A percentile compares a stretch with the other conserved stretches of the same genome.
These are phyloP conservation scores for Candida hispaniensis DNA, from an alignment of 805 yeast species.

Conservation along the genomic window DNA sequence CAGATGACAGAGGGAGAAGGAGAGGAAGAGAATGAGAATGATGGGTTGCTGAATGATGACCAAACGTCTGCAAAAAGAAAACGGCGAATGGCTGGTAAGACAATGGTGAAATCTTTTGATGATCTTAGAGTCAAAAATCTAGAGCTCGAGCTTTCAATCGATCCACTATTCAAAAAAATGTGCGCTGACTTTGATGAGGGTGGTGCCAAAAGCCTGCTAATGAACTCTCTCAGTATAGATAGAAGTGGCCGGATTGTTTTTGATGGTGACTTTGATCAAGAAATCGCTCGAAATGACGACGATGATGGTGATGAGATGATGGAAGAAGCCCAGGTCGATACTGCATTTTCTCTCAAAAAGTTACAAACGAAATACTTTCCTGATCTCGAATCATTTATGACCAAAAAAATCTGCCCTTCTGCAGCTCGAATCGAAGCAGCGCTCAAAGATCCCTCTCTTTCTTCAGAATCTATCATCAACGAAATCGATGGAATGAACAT, in stretches of 20 bases:
- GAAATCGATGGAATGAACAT: constrained; percentile 28
- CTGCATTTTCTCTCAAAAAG: constrained; percentile 21
- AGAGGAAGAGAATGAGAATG: constrained; percentile 21
- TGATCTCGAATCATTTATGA: constrained; percentile 20
- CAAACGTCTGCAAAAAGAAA: constrained; percentile 21
- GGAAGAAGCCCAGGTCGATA: constrained; percentile 8
- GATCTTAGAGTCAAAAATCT: constrained; percentile 26
- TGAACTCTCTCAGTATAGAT: constrained; percentile 41
- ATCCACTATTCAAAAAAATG: constrained; percentile 34
- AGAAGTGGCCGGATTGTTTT: constrained; percentile 54
- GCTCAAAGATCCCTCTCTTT: constrained; percentile 30
- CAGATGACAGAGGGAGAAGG: constrained; percentile 19
- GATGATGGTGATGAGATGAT: constrained; percentile 26
- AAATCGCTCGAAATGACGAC: constrained; percentile 15
- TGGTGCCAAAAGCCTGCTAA: constrained; percentile 33
- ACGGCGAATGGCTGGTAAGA: constrained; percentile 23
- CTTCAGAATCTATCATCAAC: constrained; percentile 15
- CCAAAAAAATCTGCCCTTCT: constrained; percentile 53
- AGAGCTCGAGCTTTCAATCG: constrained; percentile 33
- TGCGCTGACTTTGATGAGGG: constrained; percentile 39
- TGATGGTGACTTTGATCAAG: constrained; percentile 44
- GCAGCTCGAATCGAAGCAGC: constrained; percentile 49
- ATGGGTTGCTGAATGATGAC: constrained; percentile 19
- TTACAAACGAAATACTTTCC: constrained; percentile 22
- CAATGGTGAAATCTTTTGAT: constrained; percentile 27